Percentiles rank a stretch among this genome's conserved stretches.
phyloP scores from a whole-genome alignment of 1,139 yeast genomes.

The Geotrichum europaeum region DNA sequence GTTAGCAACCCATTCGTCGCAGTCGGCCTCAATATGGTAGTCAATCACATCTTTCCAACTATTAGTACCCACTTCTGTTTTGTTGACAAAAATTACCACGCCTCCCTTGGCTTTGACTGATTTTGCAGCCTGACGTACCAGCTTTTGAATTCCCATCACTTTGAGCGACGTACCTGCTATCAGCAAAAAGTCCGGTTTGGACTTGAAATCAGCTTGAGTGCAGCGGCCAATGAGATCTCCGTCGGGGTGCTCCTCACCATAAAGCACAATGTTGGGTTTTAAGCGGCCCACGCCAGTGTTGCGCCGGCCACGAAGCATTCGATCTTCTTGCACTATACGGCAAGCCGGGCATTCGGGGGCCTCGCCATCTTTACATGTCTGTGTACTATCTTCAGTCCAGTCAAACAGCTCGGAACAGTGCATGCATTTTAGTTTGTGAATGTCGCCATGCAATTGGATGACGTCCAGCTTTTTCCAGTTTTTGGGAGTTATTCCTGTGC shows the following conservation, averaged over 20 bases:
- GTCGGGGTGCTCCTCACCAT: slow-evolving; percentile 75
- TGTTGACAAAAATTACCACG: slow-evolving; percentile 57
- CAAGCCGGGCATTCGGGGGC: slow-evolving; percentile 65
- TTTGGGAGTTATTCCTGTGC: slow-evolving; percentile 19
- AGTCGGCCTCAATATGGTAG: slow-evolving; percentile 70
- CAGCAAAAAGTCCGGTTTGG: slow-evolving; percentile 56
- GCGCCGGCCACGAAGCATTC: slow-evolving; percentile 58
- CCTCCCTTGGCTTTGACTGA: slow-evolving; percentile 41
- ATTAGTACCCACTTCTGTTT: slow-evolving; percentile 41
- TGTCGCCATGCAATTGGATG: slow-evolving; percentile 85
- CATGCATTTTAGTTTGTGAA: slow-evolving; percentile 69
- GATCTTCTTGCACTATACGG: slow-evolving; percentile 44
- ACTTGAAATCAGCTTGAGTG: slow-evolving; percentile 47
- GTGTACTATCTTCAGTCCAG: slow-evolving; percentile 55
- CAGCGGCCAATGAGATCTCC: slow-evolving; percentile 61
- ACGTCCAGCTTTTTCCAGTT: slow-evolving; percentile 47
- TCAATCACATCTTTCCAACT: slow-evolving; percentile 57
- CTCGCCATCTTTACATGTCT: slow-evolving; percentile 44
- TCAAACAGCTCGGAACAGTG: slow-evolving; percentile 52
- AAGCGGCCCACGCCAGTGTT: slow-evolving; percentile 56
- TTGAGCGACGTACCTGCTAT: slow-evolving; percentile 73
- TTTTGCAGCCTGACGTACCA: slow-evolving; percentile 55
- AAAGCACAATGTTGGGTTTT: slow-evolving; percentile 68
- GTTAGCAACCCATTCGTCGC: slow-evolving; percentile 69
- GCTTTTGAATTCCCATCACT: slow-evolving; percentile 64